Evolutionary conservation across 306 rosid species (phyloP).

Genomic region (Leucaena leucocephala): DNA sequence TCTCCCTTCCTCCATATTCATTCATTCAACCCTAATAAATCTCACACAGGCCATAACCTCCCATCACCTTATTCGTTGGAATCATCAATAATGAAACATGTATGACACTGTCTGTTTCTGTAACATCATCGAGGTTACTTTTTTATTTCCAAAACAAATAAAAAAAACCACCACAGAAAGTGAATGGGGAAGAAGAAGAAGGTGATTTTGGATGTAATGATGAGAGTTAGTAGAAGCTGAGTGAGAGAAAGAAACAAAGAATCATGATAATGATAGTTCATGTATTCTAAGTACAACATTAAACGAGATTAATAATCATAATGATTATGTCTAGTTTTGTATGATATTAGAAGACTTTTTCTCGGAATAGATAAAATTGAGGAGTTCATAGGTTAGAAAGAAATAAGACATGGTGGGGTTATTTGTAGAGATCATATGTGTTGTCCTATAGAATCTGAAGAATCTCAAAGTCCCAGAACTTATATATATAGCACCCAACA

Average conservation of each 20-base stretch:
- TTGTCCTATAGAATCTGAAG: slow-evolving; percentile 40
- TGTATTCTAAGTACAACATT: slow-evolving; percentile 28
- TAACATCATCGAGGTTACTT: background rate
- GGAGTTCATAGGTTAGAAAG: background rate
- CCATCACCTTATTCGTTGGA: slow-evolving; percentile 44
- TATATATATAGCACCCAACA: background rate
- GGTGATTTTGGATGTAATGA: slow-evolving; percentile 49
- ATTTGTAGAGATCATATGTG: slow-evolving; percentile 32
- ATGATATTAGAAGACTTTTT: background rate
- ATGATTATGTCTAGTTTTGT: slow-evolving; percentile 41
- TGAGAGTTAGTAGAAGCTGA: slow-evolving; percentile 38
- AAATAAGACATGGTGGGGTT: slow-evolving; percentile 18
- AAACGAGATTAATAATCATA: slow-evolving; percentile 43
- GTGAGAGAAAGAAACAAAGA: slow-evolving; percentile 31
- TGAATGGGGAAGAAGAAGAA: no score
- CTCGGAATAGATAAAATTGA: slow-evolving; percentile 35
- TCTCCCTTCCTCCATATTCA: slow-evolving; percentile 36
- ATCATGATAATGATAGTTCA: slow-evolving; percentile 23
- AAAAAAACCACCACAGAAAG: no score
- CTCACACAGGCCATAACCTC: slow-evolving; percentile 44
- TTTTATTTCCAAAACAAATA: background rate
- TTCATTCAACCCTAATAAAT: slow-evolving; percentile 62
- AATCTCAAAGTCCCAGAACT: slow-evolving; percentile 10
- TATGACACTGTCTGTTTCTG: background rate
- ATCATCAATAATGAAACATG: slow-evolving; percentile 16